Evolutionary conservation across 2,329 filamentous ascomycete genomes (phyloP).

Genomic region (Aspergillus calidoustus): DNA sequence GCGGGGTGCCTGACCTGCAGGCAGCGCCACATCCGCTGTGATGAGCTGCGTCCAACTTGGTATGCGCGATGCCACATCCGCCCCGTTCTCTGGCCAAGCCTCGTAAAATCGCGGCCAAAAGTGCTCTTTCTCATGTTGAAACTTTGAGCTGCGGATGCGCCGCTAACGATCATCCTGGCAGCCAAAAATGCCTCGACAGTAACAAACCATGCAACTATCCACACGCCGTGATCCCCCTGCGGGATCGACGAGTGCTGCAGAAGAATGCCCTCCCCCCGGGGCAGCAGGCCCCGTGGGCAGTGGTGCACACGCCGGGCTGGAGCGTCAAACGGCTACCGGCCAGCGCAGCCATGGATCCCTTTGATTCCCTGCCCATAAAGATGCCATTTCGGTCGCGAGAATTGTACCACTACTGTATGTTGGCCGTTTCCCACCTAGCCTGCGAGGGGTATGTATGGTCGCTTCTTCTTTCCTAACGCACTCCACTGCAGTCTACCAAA

Average conservation of each 20-base stretch:
- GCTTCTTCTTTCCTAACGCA: neutral
- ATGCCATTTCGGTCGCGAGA: slow-evolving; percentile 8
- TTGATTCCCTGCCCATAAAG: slow-evolving; percentile 6
- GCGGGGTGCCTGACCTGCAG: slow-evolving; percentile 1
- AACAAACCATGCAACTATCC: neutral
- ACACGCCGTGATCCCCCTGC: neutral
- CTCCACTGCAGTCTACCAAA: slow-evolving; percentile 2
- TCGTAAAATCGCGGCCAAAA: no score
- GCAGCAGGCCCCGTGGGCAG: neutral
- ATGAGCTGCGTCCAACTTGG: slow-evolving; percentile 3
- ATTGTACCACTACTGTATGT: slow-evolving; percentile 10
- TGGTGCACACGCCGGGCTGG: neutral
- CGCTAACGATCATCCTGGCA: neutral
- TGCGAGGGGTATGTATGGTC: neutral
- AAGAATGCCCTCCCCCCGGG: neutral
- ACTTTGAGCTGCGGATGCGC: no score
- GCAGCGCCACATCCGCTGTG: slow-evolving; percentile 3
- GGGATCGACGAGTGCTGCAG: slow-evolving; percentile 1
- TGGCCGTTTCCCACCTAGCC: no score
- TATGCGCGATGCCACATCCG: neutral
- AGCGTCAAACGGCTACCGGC: neutral
- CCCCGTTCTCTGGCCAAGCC: no score
- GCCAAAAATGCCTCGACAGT: neutral
- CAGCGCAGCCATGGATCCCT: neutral
- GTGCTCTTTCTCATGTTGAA: no score